These are phyloP conservation scores for Camellia lanceoleosa DNA, from an alignment of 148 eudicot genomes.

Conservation along the genomic window DNA sequence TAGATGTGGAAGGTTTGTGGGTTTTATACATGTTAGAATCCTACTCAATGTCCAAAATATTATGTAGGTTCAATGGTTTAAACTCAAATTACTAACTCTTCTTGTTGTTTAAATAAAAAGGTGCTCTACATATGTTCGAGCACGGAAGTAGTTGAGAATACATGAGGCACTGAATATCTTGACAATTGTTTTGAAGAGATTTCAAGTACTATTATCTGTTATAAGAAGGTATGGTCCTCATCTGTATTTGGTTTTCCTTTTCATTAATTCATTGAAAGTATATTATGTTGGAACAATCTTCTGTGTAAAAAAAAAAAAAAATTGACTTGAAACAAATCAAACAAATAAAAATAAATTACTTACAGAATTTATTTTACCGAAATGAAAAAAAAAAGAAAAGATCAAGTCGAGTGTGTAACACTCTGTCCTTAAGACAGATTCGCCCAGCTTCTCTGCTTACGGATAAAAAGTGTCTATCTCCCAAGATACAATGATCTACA, in stretches of 20 bases:
- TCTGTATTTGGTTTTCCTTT: neutral
- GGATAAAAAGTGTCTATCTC: too few species aligned
- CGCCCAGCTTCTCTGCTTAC: too few species aligned
- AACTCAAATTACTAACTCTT: constrained; percentile 7
- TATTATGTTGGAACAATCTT: too few species aligned
- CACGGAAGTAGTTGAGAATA: constrained; percentile 84
- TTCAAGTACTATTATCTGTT: constrained; percentile 55
- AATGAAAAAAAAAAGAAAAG: too few species aligned
- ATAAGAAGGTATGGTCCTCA: neutral
- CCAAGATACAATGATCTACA: too few species aligned
- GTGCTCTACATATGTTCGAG: constrained; percentile 83
- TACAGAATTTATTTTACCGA: too few species aligned
- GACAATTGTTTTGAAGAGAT: constrained; percentile 92
- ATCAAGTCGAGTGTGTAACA: too few species aligned
- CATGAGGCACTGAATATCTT: constrained; percentile 91
- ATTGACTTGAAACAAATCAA: too few species aligned
- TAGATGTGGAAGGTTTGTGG: neutral
- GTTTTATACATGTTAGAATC: constrained; percentile 8
- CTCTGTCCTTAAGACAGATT: too few species aligned
- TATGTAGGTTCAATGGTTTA: neutral
- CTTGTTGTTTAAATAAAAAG: constrained; percentile 30
- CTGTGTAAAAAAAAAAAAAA: too few species aligned
- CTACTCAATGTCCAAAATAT: neutral
- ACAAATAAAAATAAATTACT: too few species aligned
- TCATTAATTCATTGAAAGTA: neutral